phyloP scores from a whole-genome alignment of 2,329 filamentous ascomycete species.

The Botryosphaeria dothidea region DNA sequence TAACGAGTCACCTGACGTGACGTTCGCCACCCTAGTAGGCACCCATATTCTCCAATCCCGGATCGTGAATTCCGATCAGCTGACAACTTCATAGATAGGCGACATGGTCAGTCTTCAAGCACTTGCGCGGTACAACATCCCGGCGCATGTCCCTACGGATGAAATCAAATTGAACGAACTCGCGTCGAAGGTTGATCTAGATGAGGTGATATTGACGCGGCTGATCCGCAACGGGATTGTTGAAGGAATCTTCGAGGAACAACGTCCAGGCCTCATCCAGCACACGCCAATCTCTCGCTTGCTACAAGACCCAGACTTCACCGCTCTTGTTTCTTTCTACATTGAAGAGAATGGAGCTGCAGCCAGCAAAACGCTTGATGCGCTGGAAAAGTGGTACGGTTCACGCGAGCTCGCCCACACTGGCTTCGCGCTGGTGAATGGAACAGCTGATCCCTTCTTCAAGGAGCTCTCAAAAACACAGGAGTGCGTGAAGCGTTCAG shows the following conservation, averaged over 20 bases:
- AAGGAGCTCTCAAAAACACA: constrained; percentile 13
- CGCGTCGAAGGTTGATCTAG: not conserved
- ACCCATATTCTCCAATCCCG: too few relatives aligned
- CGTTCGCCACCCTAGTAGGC: too few relatives aligned
- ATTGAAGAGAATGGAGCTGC: not conserved
- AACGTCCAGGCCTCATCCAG: constrained; percentile 36
- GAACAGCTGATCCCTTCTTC: not conserved
- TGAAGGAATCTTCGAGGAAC: constrained; percentile 46
- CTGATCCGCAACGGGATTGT: constrained; percentile 42
- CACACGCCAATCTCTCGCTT: constrained; percentile 35
- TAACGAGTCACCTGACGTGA: too few relatives aligned
- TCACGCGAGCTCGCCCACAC: constrained; percentile 15
- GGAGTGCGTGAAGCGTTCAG: not conserved
- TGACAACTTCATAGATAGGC: not conserved
- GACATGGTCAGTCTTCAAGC: not conserved
- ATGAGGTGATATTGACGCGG: constrained; percentile 28
- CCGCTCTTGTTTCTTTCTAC: not conserved
- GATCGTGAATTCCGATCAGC: too few relatives aligned
- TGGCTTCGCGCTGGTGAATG: not conserved
- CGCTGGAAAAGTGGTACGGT: constrained; percentile 3
- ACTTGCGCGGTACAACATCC: not conserved
- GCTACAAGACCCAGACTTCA: constrained; percentile 9
- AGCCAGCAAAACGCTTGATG: constrained; percentile 5
- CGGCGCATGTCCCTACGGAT: not conserved
- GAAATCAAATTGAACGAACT: constrained; percentile 13